These are phyloP conservation scores for Papiliotrema laurentii DNA, from an alignment of 1,284 basidiomycete genomes.

Conservation along the genomic window DNA sequence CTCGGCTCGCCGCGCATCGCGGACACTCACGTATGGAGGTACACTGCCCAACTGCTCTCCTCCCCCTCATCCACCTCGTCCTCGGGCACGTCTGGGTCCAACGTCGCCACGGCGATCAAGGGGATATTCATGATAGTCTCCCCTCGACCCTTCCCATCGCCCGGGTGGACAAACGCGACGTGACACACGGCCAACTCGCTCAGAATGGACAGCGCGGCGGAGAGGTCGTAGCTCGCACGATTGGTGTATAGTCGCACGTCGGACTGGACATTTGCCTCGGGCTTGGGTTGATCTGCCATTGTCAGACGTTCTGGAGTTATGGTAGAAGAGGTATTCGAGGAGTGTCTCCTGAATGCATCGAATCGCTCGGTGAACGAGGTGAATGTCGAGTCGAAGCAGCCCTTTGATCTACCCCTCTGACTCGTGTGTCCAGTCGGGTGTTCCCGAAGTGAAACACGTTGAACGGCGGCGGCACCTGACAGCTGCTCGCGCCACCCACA, in stretches of 20 bases:
- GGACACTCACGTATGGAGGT: slow-evolving; percentile 19
- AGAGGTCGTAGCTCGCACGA: slow-evolving; percentile 16
- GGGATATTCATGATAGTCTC: slow-evolving; percentile 26
- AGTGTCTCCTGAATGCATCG: too few species aligned
- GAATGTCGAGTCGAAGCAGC: too few species aligned
- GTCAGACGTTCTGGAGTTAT: too few species aligned
- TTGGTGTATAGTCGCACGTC: background rate
- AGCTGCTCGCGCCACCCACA: too few species aligned
- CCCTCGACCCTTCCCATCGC: slow-evolving; percentile 8
- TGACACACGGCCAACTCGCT: slow-evolving; percentile 11
- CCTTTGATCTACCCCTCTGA: too few species aligned
- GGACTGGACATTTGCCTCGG: too few species aligned
- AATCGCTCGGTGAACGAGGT: too few species aligned
- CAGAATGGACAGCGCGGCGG: slow-evolving; percentile 15
- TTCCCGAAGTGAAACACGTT: too few species aligned
- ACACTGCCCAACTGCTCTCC: slow-evolving; percentile 8
- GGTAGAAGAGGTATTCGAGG: too few species aligned
- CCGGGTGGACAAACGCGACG: slow-evolving; percentile 23
- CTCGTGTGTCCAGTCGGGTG: too few species aligned
- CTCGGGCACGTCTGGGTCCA: slow-evolving; percentile 13
- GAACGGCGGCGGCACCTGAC: too few species aligned
- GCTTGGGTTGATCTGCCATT: too few species aligned
- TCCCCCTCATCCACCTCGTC: slow-evolving; percentile 13
- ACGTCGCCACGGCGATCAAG: slow-evolving; percentile 11
- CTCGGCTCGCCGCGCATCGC: background rate